Conservation (phyloP, 768 basidiomycete genomes). For the Rhizopogon salebrosus region DNA sequence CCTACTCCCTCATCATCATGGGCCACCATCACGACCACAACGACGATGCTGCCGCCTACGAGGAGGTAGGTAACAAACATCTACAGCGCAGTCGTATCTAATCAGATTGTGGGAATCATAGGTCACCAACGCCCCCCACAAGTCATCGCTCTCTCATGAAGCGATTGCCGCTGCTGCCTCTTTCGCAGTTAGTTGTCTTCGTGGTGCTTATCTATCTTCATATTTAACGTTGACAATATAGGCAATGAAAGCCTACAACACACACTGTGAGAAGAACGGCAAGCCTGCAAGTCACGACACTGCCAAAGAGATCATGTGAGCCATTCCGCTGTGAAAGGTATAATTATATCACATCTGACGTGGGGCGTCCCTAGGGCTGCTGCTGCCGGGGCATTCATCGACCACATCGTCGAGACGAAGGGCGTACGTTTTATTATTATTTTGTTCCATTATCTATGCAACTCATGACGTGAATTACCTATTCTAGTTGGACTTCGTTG, state of each 20-base stretch:
- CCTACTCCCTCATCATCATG: conserved; percentile 15
- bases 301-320: conserved; percentile 53
- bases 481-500: conserved; percentile 38
- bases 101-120: conserved; percentile 20
- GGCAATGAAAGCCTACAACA: conserved; percentile 62
- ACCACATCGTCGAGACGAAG: conserved; percentile 52
- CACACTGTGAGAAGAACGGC: conserved; percentile 47
- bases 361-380: conserved; percentile 38
- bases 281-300: conserved; percentile 42
- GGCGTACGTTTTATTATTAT: conserved; percentile 36
- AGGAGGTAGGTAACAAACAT: too few relatives aligned
- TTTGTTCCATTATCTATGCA: neutral
- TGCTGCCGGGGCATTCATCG: conserved; percentile 48
- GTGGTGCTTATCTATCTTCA: neutral
- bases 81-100: too few relatives aligned
- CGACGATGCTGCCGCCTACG: conserved; percentile 12
- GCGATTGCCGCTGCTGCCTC: conserved; percentile 62
- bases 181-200: conserved; percentile 41
- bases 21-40: conserved; percentile 2
- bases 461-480: neutral
- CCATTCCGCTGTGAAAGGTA: neutral
- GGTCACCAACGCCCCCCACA: conserved; percentile 47
- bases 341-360: neutral
- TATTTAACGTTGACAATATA: conserved; percentile 15
- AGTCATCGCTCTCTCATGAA: conserved; percentile 60